phyloP scores from a whole-genome alignment of 306 rosid genomes.

The Pterocarpus santalinus region DNA sequence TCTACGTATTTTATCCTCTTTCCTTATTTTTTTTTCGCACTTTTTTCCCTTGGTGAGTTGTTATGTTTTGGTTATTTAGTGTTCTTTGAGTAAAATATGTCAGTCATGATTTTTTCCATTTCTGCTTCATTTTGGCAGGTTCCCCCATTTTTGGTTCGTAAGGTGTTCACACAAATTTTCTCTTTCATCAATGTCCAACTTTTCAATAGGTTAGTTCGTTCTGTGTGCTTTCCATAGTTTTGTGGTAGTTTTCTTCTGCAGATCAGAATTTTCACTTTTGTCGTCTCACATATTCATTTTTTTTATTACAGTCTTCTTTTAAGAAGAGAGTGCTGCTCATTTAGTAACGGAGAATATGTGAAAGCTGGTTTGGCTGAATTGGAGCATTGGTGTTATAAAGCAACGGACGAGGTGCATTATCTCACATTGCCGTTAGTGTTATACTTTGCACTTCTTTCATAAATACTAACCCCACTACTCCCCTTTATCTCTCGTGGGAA shows the following conservation, averaged over 20 bases:
- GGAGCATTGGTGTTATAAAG: slow-evolving; percentile 93
- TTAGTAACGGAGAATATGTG: slow-evolving; percentile 98
- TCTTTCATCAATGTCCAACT: slow-evolving; percentile 92
- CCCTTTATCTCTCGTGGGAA: slow-evolving; percentile 2
- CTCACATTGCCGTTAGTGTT: slow-evolving; percentile 11
- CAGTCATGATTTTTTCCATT: background rate
- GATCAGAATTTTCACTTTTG: slow-evolving; percentile 8
- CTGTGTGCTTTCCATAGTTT: slow-evolving; percentile 24
- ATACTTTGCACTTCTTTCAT: slow-evolving; percentile 26
- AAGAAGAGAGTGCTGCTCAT: slow-evolving; percentile 98
- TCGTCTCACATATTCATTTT: slow-evolving; percentile 19
- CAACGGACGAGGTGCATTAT: slow-evolving; percentile 84
- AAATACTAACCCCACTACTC: slow-evolving; percentile 33
- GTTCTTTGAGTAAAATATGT: slow-evolving; percentile 26
- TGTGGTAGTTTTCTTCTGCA: slow-evolving; percentile 16
- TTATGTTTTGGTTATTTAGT: slow-evolving; percentile 7
- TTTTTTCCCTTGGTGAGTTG: slow-evolving; percentile 10
- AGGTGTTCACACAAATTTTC: slow-evolving; percentile 93
- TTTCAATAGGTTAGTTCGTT: slow-evolving; percentile 80
- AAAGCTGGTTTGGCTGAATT: slow-evolving; percentile 97
- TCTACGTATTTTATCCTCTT: slow-evolving; percentile 16
- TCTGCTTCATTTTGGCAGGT: slow-evolving; percentile 55
- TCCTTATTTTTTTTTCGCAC: background rate
- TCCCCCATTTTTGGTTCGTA: slow-evolving; percentile 79
- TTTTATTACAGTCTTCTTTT: slow-evolving; percentile 84